Percentiles rank a stretch among this genome's conserved stretches.
These are phyloP conservation scores for Magnolia officinalis DNA, from an alignment of 164 flowering plant genomes.

Conservation along the genomic window DNA sequence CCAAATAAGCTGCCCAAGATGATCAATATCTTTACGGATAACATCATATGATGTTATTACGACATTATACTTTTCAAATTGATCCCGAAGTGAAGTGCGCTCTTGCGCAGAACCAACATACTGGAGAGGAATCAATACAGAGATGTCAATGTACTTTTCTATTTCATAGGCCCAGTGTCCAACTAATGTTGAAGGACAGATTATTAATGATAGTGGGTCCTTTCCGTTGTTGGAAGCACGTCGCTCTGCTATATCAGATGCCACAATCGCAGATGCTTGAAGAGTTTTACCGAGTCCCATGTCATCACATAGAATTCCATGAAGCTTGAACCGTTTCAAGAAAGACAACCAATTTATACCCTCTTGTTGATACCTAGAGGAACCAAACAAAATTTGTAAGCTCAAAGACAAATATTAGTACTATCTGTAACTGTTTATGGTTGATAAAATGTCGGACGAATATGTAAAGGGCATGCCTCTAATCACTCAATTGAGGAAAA, in stretches of 20 bases:
- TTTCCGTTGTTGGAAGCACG: slow-evolving; percentile 33
- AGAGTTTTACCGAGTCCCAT: slow-evolving; percentile 99
- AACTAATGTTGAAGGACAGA: slow-evolving; percentile 96
- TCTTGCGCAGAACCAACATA: slow-evolving; percentile 94
- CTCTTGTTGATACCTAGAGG: slow-evolving; percentile 93
- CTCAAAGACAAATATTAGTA: not conserved
- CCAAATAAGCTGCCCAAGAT: slow-evolving; percentile 67
- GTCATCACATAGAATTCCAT: slow-evolving; percentile 99
- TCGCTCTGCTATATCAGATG: slow-evolving; percentile 82
- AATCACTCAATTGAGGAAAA: too few relatives aligned
- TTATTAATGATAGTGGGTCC: slow-evolving; percentile 60
- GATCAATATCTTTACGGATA: slow-evolving; percentile 88
- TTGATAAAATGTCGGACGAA: too few relatives aligned
- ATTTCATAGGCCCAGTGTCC: slow-evolving; percentile 99
- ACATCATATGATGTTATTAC: slow-evolving; percentile 94
- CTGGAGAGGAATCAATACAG: slow-evolving; percentile 68
- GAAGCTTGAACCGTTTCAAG: slow-evolving; percentile 90
- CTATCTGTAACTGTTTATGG: too few relatives aligned
- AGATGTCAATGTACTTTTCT: slow-evolving; percentile 82
- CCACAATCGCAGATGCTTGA: slow-evolving; percentile 99
- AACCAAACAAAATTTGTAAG: slow-evolving; percentile 4
- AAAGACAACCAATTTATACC: slow-evolving; percentile 98
- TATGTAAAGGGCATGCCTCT: too few relatives aligned
- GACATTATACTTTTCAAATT: slow-evolving; percentile 69
- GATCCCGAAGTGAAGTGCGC: slow-evolving; percentile 53